phyloP scores from a whole-genome alignment of 75 land plant genomes.

The Chamaecyparis obtusa region DNA sequence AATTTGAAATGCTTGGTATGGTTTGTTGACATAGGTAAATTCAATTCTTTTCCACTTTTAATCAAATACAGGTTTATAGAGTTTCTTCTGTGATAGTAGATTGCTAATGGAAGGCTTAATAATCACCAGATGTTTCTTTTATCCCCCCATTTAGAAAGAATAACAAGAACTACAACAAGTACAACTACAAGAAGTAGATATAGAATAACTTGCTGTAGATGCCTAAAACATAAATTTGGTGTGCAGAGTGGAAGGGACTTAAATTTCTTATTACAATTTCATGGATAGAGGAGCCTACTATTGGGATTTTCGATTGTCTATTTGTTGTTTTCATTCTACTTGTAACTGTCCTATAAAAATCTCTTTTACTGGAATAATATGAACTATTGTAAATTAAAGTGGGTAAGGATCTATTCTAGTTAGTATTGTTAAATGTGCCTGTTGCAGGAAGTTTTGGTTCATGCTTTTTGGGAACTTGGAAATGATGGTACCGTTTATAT shows the following conservation, averaged over 20 bases:
- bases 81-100: not conserved
- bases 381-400: too few relatives aligned
- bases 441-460: not conserved
- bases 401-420: not conserved
- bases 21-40: not conserved
- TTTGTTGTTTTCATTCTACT: not conserved
- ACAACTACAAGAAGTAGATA: not conserved
- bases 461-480: not conserved
- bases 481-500: not conserved
- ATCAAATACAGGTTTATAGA: not conserved
- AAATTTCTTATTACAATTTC: not conserved
- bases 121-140: not conserved
- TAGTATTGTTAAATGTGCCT: not conserved
- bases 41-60: not conserved
- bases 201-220: not conserved
- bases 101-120: not conserved
- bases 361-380: too few relatives aligned
- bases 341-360: not conserved
- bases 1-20: not conserved
- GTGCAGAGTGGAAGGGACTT: not conserved
- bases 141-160: not conserved
- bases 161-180: not conserved
- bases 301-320: not conserved
- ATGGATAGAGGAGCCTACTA: not conserved
- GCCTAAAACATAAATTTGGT: not conserved